Evolutionary conservation across 1,284 basidiomycete genomes (phyloP).

Genomic region (Tremellales sp.): DNA sequence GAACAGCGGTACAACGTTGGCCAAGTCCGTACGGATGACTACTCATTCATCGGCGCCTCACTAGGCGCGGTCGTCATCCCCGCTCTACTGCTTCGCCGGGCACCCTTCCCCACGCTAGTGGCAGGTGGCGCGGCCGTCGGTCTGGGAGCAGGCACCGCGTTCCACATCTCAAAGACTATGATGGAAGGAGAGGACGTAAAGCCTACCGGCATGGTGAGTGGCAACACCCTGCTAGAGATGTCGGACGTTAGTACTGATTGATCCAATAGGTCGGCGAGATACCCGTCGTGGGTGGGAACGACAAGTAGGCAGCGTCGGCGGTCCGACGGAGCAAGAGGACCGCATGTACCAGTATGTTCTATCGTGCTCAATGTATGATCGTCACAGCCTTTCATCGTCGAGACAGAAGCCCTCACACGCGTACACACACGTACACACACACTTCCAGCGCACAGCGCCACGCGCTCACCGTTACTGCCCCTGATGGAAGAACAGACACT

Average conservation of each 20-base stretch:
- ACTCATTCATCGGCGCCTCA: constrained; percentile 41
- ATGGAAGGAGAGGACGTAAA: constrained; percentile 31
- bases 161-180: constrained; percentile 32
- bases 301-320: constrained; percentile 3
- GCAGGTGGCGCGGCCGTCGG: constrained; percentile 43
- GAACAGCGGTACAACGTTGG: constrained; percentile 25
- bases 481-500: too few species aligned
- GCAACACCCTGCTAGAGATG: too few species aligned
- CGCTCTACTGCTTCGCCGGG: constrained; percentile 40
- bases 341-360: too few species aligned
- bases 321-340: too few species aligned
- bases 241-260: not conserved
- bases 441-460: too few species aligned
- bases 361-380: too few species aligned
- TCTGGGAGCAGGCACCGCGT: constrained; percentile 37
- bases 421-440: too few species aligned
- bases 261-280: constrained; percentile 7
- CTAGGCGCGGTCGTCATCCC: constrained; percentile 39
- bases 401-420: too few species aligned
- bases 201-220: constrained; percentile 42
- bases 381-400: too few species aligned
- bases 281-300: constrained; percentile 10
- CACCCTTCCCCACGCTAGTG: constrained; percentile 30
- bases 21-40: constrained; percentile 44
- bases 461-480: too few species aligned